Base-by-base conservation (phyloP, 2,329 filamentous ascomycete species). In the Immersiporthe knoxdaviesiana region DNA sequence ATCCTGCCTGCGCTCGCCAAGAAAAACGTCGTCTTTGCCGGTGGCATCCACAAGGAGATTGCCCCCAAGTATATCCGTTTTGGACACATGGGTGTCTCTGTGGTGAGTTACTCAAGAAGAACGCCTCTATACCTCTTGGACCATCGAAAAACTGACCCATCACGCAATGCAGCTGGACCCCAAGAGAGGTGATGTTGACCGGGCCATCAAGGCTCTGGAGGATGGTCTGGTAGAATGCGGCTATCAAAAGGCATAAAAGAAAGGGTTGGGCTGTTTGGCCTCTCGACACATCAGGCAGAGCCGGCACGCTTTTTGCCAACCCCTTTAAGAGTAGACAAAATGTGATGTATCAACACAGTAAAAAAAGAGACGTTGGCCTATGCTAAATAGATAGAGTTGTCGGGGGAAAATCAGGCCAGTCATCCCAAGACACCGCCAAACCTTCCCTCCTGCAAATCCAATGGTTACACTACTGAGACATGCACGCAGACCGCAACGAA, bases 11-110 rank as follows among this genome's bases (percentile, higher is more conserved):
- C 89, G 77, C 84, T 99, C 72, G 81, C 93, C 72, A 92, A 92
- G 83, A 94, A 92, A 80, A 94, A 94, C 39, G 92, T 99, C 54
- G 88, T 99, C 70, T 98, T 98, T 78, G 96, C 96, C 32, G 96
- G 94, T 70, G 96, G 96, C 71, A 87, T 99, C 75, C 96, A 99
- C 85, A 97, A 96, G 86, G 93, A 97, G 79, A 97, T 97, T 79
- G 94, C 92, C 2, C 84, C 92, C 72, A 96, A 92, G 83, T 99
- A 99, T 80, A 92, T 99, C 74, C 90, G 96, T 37, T 96, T 99
- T 76, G 96, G 96, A 58, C 96, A 98, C 80, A 99, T 99, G 96
- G 96, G 96, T 74, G 93, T 98, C 72, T 96, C 92, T 78, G 91
- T 94, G 74, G 88, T 90, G 81, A 82, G 88, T 85, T 35, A 35